Base-by-base conservation (phyloP, 768 basidiomycete genomes). In the Hemileccinum rubropunctum region DNA sequence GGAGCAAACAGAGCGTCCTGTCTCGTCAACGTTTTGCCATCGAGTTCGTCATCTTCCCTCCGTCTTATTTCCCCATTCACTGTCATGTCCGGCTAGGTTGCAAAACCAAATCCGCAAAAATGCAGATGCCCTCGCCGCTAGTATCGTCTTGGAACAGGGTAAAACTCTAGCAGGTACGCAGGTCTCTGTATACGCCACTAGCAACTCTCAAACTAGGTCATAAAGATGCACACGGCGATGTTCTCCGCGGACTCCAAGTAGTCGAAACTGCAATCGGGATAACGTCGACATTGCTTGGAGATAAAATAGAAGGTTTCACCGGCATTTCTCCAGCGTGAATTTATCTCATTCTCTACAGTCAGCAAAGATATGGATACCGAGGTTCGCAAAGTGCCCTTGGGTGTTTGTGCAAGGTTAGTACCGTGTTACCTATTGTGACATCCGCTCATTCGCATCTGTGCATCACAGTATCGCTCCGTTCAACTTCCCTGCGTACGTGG, bases 291-390 rank as follows among this genome's bases (percentile, higher is more conserved):
- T 71, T 98, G n/a, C 73, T 95, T 18, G 95, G 91, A 3, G 90
- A 95, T 50, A 93, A 94, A 66, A 71, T 97, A 39, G 95, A 98
- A 77, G 90, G 95, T 89, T 68, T 46, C 15, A 52, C 61, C 26
- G 15, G 23, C 37, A 32, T 10, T 34, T 8, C 2, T 9, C 15
- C 6, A n/a, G 14, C 21, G n/a, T 40, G 44, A 26, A 53, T 23
- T 6, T 30, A 14, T n/a, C 62, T 68, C 32, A 70, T 35, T 33
- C 5, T 37, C 17, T 23, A 30, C 56, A 89, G 89, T 98, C 17
- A 89, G 88, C 71, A 92, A 84, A 67, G 95, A 97, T 65, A 98
- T 98, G 95, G 95, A 98, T 64, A 97, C 95, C 2, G 83, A 90
- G 52, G 84, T 88, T 14, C 81, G 94, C 43, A 81, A 82, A 57